Conservation (phyloP, 257 asterid genomes). For the Solanum raphanifolium region DNA sequence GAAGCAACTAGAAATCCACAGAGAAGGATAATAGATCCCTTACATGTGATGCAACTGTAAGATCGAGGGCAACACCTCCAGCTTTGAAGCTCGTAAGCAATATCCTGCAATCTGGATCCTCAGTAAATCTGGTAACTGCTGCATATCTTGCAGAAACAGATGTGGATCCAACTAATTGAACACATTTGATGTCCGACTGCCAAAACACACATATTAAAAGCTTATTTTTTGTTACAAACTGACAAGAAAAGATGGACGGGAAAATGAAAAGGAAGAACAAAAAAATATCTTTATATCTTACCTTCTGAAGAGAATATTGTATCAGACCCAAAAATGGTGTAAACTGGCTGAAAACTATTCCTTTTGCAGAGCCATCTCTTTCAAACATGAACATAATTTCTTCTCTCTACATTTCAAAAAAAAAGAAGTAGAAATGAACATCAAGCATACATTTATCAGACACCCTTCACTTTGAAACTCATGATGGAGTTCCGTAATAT, state of each 20-base stretch:
- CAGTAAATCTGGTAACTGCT: constrained; percentile 60
- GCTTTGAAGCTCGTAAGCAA: constrained; percentile 86
- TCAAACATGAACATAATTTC: constrained; percentile 19
- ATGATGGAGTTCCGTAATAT: neutral
- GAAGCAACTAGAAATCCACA: neutral
- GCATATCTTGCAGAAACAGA: constrained; percentile 59
- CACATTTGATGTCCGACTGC: constrained; percentile 50
- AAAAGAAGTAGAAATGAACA: neutral
- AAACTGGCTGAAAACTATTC: neutral
- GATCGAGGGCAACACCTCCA: constrained; percentile 91
- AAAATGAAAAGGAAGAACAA: neutral
- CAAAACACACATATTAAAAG: neutral
- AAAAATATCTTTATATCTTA: neutral
- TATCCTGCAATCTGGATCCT: constrained; percentile 44
- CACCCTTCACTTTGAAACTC: neutral
- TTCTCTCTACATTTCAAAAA: neutral
- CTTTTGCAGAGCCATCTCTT: constrained; percentile 87
- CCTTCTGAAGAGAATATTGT: neutral
- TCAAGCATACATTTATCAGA: neutral
- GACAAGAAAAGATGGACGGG: neutral
- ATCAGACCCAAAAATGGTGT: neutral
- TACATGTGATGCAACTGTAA: constrained; percentile 23
- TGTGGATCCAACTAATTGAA: constrained; percentile 57
- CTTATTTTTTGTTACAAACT: neutral
- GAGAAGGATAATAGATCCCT: neutral